Percentiles rank a stretch among this genome's conserved stretches.
These are phyloP conservation scores for Plenodomus tracheiphilus DNA, from an alignment of 2,329 filamentous ascomycete genomes.

Conservation along the genomic window DNA sequence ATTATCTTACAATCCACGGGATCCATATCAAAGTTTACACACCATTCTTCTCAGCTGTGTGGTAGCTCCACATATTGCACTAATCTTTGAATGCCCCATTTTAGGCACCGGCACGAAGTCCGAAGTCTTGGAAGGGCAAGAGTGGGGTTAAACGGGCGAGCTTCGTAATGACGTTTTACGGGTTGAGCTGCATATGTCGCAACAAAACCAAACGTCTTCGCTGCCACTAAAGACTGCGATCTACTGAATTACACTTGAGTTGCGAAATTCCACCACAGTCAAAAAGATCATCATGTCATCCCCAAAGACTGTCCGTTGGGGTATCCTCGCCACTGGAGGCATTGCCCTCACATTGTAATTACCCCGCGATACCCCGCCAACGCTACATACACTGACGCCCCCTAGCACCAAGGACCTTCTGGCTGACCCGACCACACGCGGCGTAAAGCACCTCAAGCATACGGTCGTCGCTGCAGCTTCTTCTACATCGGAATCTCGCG, in stretches of 20 bases:
- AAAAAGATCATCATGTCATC: conserved; percentile 28
- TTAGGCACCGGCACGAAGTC: conserved; percentile 7
- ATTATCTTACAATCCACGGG: too few species aligned
- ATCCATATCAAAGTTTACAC: background rate
- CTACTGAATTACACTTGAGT: background rate
- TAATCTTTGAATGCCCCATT: background rate
- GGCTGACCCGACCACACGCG: conserved; percentile 69
- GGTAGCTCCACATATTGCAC: background rate
- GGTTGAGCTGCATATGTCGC: conserved; percentile 1
- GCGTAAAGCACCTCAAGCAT: conserved; percentile 73
- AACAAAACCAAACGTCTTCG: background rate
- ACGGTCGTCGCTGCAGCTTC: conserved; percentile 79
- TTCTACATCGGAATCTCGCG: conserved; percentile 70
- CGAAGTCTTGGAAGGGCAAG: conserved; percentile 7
- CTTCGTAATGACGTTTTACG: conserved; percentile 20
- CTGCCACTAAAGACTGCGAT: background rate
- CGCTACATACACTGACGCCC: conserved; percentile 9
- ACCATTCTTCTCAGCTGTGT: background rate
- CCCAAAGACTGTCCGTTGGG: conserved; percentile 47
- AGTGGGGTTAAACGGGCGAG: conserved; percentile 18
- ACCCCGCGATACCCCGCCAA: conserved; percentile 19
- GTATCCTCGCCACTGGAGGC: conserved; percentile 54
- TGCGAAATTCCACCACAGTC: background rate
- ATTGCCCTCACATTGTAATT: conserved; percentile 51
- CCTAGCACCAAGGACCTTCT: conserved; percentile 71